Percentiles rank a stretch among this genome's conserved stretches.
phyloP scores from a whole-genome alignment of 1,284 basidiomycete species.

The Irpex rosettiformis region DNA sequence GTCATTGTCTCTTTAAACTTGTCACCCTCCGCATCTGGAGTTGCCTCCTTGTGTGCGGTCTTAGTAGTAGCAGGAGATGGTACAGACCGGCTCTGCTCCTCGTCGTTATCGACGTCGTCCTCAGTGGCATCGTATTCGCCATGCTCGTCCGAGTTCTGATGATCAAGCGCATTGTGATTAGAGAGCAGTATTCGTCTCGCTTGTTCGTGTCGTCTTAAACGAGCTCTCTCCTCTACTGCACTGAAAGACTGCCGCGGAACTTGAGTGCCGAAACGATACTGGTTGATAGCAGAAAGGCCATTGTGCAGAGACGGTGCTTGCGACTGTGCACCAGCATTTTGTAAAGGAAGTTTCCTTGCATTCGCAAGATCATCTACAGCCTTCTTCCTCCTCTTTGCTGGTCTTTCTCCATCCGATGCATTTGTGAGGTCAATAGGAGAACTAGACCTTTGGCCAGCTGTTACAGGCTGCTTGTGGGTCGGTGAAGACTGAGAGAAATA shows the following conservation, averaged over 20 bases:
- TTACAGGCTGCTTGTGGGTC: constrained; percentile 17
- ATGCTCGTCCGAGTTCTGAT: constrained; percentile 3
- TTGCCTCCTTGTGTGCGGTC: constrained; percentile 43
- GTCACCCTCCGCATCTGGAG: constrained; percentile 35
- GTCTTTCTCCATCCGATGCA: constrained; percentile 23
- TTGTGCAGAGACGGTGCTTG: constrained; percentile 1
- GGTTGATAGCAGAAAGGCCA: constrained; percentile 23
- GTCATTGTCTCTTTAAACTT: constrained; percentile 44
- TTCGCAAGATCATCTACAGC: constrained; percentile 25
- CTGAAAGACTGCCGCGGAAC: constrained; percentile 7
- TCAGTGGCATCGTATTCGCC: constrained; percentile 20
- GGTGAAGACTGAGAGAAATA: constrained; percentile 44
- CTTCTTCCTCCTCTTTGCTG: constrained; percentile 34
- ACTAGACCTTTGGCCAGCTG: constrained; percentile 19
- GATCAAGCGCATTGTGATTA: constrained; percentile 36
- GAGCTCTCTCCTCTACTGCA: constrained; percentile 17
- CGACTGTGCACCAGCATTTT: not conserved
- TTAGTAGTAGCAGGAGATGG: constrained; percentile 24
- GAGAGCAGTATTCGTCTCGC: constrained; percentile 55
- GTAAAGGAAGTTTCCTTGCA: not conserved
- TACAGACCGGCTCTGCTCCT: constrained; percentile 18
- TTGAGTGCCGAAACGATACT: constrained; percentile 35
- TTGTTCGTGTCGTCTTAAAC: constrained; percentile 39
- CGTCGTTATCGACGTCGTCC: constrained; percentile 15
- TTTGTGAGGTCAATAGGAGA: constrained; percentile 26